Percentiles rank a stretch among this genome's conserved stretches.
Conservation (phyloP, 257 asterid species). For the Ocimum tenuiflorum region DNA sequence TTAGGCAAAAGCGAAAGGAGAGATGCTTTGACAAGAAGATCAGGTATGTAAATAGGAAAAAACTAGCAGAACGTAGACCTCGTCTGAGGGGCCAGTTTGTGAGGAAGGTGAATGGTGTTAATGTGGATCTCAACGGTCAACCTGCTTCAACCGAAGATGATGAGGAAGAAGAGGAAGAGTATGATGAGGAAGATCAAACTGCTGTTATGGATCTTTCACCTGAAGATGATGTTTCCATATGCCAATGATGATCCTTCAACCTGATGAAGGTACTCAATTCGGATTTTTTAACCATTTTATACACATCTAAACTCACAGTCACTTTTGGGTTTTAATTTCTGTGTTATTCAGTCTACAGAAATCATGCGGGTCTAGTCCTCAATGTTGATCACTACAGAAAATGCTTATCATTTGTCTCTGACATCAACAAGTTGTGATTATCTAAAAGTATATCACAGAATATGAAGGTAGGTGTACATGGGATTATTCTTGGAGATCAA, state of each 20-base stretch:
- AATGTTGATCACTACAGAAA: background rate
- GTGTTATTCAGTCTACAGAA: no score
- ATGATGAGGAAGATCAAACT: constrained; percentile 34
- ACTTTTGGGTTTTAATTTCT: background rate
- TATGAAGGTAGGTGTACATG: background rate
- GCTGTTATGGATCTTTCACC: constrained; percentile 28
- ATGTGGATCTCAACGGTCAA: constrained; percentile 74
- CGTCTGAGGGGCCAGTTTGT: constrained; percentile 91
- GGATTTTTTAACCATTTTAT: no score
- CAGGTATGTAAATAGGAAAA: constrained; percentile 81
- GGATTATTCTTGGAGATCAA: constrained; percentile 14
- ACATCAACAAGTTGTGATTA: constrained; percentile 8
- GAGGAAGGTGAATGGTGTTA: constrained; percentile 67
- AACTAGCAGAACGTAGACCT: constrained; percentile 92
- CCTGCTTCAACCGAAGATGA: constrained; percentile 68
- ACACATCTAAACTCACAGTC: background rate
- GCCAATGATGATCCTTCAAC: constrained; percentile 17
- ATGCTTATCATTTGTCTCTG: background rate
- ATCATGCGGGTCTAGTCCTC: no score
- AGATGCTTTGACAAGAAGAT: constrained; percentile 92
- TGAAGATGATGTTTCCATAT: constrained; percentile 32
- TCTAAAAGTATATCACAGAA: constrained; percentile 1
- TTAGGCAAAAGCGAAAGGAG: constrained; percentile 84
- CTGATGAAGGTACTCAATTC: constrained; percentile 19
- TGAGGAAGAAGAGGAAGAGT: constrained; percentile 42